These are phyloP conservation scores for Backusella luteola DNA, from an alignment of 192 early-diverging fungal species.

Conservation along the genomic window DNA sequence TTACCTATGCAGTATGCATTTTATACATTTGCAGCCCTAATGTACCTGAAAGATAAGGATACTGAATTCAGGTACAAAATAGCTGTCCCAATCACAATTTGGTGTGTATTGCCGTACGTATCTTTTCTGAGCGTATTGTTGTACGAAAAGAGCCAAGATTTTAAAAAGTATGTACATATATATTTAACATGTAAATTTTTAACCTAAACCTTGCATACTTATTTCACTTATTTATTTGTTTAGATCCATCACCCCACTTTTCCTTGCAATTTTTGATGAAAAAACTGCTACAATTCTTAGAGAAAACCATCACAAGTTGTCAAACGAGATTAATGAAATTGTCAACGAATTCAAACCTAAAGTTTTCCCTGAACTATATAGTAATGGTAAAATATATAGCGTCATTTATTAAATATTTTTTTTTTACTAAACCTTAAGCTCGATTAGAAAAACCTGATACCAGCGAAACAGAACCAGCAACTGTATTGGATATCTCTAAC, in stretches of 20 bases:
- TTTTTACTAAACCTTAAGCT: neutral
- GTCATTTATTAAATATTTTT: neutral
- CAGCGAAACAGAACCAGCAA: neutral
- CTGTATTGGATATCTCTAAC: neutral
- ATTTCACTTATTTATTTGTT: neutral
- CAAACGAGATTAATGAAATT: slow-evolving; percentile 70
- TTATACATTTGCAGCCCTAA: slow-evolving; percentile 65
- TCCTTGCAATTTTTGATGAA: slow-evolving; percentile 64
- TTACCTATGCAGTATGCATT: slow-evolving; percentile 70
- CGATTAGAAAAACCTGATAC: neutral
- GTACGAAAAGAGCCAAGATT: slow-evolving; percentile 70
- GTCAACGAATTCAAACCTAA: slow-evolving; percentile 84
- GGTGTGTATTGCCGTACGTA: slow-evolving; percentile 57
- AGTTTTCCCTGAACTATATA: slow-evolving; percentile 72
- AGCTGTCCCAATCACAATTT: slow-evolving; percentile 38
- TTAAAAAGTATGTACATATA: slow-evolving; percentile 52
- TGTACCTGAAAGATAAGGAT: slow-evolving; percentile 27
- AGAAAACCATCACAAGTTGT: slow-evolving; percentile 65
- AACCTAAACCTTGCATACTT: neutral
- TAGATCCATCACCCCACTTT: slow-evolving; percentile 79
- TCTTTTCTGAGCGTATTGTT: slow-evolving; percentile 73
- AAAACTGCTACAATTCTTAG: slow-evolving; percentile 64
- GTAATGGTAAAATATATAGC: slow-evolving; percentile 3
- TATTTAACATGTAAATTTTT: neutral
- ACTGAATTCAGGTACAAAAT: slow-evolving; percentile 38